Conservation (phyloP, 805 yeast species). For the Lipomyces chichibuensis region DNA sequence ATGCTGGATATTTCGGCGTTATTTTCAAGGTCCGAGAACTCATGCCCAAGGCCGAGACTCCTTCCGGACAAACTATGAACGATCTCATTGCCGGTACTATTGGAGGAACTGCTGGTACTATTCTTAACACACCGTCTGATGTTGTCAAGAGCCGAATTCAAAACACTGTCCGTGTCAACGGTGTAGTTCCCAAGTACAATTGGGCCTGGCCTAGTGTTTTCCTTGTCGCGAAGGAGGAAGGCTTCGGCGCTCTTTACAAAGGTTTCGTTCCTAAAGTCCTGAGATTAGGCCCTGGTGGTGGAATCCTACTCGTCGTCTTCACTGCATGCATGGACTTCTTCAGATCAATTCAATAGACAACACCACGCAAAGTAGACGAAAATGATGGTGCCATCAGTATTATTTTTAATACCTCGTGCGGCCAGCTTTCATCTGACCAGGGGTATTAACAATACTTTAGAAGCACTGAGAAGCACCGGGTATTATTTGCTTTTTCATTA, state of each 20-base stretch:
- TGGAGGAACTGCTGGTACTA: slow-evolving; percentile 98
- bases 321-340: slow-evolving; percentile 93
- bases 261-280: slow-evolving; percentile 97
- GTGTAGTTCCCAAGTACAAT: slow-evolving; percentile 81
- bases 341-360: slow-evolving; percentile 39
- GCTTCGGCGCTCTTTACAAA: slow-evolving; percentile 85
- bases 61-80: slow-evolving; percentile 76
- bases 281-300: slow-evolving; percentile 99
- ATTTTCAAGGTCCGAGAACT: slow-evolving; percentile 81
- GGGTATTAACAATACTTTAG: background rate
- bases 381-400: background rate
- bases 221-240: slow-evolving; percentile 85
- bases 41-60: slow-evolving; percentile 74
- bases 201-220: slow-evolving; percentile 86
- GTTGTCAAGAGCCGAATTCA: slow-evolving; percentile 97
- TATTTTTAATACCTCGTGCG: background rate
- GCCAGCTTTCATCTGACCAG: background rate
- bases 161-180: slow-evolving; percentile 63
- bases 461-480: background rate
- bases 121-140: slow-evolving; percentile 90
- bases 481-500: background rate
- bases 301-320: slow-evolving; percentile 95
- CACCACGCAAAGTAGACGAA: background rate
- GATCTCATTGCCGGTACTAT: slow-evolving; percentile 90
- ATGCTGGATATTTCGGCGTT: slow-evolving; percentile 96